Evolutionary conservation across 2,329 filamentous ascomycete species (phyloP), one percentile per base, ranked within the genome.

Genomic region (Emmonsiellopsis sp.): DNA sequence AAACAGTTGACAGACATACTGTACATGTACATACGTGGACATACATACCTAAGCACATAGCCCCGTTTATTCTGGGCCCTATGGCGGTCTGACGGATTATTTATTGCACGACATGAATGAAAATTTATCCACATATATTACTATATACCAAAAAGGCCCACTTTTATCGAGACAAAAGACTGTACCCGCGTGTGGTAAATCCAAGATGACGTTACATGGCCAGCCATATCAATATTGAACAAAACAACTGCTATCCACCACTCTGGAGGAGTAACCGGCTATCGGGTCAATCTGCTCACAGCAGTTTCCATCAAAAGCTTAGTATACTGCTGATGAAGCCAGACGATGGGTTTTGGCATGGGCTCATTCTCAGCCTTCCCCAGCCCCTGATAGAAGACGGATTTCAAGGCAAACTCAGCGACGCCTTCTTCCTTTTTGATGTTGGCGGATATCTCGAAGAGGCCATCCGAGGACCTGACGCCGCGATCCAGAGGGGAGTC

Each of bases 341-440:
- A 80, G 50, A 73, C 70, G 13, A 78, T 70, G 58, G 71, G 65
- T 1, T 64, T 54, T 9, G 73, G 71, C 74, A 81, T 77, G 0
- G 77, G 76, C 16, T 61, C 58, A 1, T 61, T 63, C 32, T 68
- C 66, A 0, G 67, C 68, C 62, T 71, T 76, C 2, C 75, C 75
- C 45, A 73, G 56, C 0, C 79, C 78, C 60, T 79, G 74, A 64
- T 74, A 86, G 76, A 77, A 87, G 61, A 73, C 75, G 70, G 80
- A 84, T 76, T 85, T 87, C 52, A 88, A 70, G 2, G 76, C 73
- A 58, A 87, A 79, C 65, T 85, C 83, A 2, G 79, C 84, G 55
- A 82, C 77, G 10, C 76, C 77, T 35, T 78, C 71, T 5, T 79
- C 75, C 16, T 76, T 73, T 67, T 87, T 82, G 13, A 86, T 69